These are phyloP conservation scores for Strobilomyces confusus DNA, from an alignment of 768 basidiomycete species.

Conservation along the genomic window DNA sequence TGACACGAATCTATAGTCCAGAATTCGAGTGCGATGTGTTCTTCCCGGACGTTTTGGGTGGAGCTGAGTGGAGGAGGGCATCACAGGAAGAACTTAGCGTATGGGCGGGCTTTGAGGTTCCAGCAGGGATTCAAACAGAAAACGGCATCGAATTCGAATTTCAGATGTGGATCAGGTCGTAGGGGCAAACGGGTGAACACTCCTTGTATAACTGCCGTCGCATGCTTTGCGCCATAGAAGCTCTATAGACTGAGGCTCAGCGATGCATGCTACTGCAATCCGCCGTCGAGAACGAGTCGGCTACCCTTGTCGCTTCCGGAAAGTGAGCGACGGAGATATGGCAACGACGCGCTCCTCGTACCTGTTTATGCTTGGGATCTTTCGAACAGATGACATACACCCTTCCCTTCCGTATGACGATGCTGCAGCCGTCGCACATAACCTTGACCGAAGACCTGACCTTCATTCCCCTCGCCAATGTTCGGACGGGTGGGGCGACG, in stretches of 20 bases:
- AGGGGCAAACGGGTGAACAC: neutral
- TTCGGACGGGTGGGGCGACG: slow-evolving; percentile 27
- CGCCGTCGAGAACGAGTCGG: neutral
- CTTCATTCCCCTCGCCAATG: slow-evolving; percentile 82
- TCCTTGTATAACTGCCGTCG: neutral
- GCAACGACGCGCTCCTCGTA: slow-evolving; percentile 30
- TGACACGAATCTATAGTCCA: slow-evolving; percentile 78
- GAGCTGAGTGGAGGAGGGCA: slow-evolving; percentile 51
- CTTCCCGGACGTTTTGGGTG: slow-evolving; percentile 67
- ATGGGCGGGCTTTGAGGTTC: slow-evolving; percentile 82
- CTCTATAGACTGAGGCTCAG: neutral
- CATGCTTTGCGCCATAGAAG: neutral
- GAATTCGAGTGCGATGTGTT: slow-evolving; percentile 85
- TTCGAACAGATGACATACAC: slow-evolving; percentile 91
- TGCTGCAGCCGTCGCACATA: slow-evolving; percentile 90
- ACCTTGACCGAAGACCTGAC: slow-evolving; percentile 91
- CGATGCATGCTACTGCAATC: neutral
- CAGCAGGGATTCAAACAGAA: slow-evolving; percentile 73
- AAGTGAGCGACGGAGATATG: slow-evolving; percentile 9
- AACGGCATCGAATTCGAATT: slow-evolving; percentile 84
- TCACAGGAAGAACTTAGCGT: slow-evolving; percentile 59
- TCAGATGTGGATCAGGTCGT: slow-evolving; percentile 85
- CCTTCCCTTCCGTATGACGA: slow-evolving; percentile 86
- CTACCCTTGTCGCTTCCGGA: slow-evolving; percentile 63
- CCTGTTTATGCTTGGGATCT: slow-evolving; percentile 98